A percentile compares a stretch with the other conserved stretches of the same genome.
phyloP scores from a whole-genome alignment of 352 stramenopile species.

The Blastocystis sp. region DNA sequence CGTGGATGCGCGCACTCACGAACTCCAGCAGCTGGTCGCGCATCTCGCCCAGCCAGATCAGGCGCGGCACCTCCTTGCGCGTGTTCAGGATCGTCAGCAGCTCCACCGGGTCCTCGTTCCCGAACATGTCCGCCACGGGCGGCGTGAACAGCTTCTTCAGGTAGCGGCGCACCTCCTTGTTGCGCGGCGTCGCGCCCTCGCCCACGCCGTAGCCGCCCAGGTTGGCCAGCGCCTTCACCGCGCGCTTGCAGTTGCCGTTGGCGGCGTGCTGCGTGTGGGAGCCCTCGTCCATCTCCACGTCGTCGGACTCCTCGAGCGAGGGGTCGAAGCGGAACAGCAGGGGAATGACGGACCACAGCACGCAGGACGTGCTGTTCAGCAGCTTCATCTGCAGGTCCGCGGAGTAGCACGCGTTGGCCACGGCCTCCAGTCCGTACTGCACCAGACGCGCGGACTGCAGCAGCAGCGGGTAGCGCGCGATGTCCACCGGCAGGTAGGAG shows the following conservation, averaged over 20 bases:
- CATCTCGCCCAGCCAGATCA: slow-evolving; percentile 78
- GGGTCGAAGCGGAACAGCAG: slow-evolving; percentile 72
- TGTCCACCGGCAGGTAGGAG: slow-evolving; percentile 56
- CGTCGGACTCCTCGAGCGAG: slow-evolving; percentile 67
- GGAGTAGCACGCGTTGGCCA: slow-evolving; percentile 53
- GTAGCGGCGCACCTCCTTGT: slow-evolving; percentile 72
- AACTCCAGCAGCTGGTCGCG: slow-evolving; percentile 74
- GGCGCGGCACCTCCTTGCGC: slow-evolving; percentile 75
- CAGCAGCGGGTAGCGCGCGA: slow-evolving; percentile 64
- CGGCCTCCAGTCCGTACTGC: slow-evolving; percentile 70
- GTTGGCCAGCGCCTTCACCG: slow-evolving; percentile 74
- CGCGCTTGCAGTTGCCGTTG: slow-evolving; percentile 75
- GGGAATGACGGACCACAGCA: slow-evolving; percentile 71
- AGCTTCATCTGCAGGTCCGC: slow-evolving; percentile 66
- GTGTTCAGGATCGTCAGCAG: slow-evolving; percentile 75
- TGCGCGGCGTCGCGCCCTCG: slow-evolving; percentile 72
- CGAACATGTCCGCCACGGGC: slow-evolving; percentile 74
- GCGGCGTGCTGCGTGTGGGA: slow-evolving; percentile 73
- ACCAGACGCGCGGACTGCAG: slow-evolving; percentile 62
- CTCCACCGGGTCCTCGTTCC: slow-evolving; percentile 73
- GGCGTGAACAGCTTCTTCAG: slow-evolving; percentile 75
- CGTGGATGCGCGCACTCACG: slow-evolving; percentile 71
- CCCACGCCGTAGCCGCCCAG: slow-evolving; percentile 74
- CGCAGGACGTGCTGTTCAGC: slow-evolving; percentile 65
- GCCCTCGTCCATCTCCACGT: slow-evolving; percentile 57